Conservation (phyloP, 768 basidiomycete species). For the Calocybe cyanea region DNA sequence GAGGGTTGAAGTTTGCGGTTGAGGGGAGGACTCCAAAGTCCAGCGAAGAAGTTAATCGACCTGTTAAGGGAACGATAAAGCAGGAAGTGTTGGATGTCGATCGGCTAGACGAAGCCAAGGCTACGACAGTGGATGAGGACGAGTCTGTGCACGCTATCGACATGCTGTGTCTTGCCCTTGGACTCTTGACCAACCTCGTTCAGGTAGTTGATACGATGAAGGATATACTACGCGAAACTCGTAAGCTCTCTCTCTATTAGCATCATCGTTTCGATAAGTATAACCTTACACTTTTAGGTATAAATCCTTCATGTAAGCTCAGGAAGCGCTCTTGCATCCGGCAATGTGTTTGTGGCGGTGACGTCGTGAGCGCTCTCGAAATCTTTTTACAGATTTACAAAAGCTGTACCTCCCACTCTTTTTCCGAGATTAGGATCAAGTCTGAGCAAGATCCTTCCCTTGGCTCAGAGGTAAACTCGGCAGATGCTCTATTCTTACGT, state of each 20-base stretch:
- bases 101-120: slow-evolving; percentile 1
- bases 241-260: slow-evolving; percentile 38
- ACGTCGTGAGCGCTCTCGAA: slow-evolving; percentile 41
- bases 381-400: slow-evolving; percentile 49
- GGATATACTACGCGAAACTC: slow-evolving; percentile 38
- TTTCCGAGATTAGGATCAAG: slow-evolving; percentile 14
- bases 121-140: slow-evolving; percentile 17
- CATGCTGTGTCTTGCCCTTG: slow-evolving; percentile 69
- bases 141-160: slow-evolving; percentile 50
- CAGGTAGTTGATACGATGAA: slow-evolving; percentile 53
- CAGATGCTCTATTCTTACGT: slow-evolving; percentile 53
- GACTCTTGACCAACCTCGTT: slow-evolving; percentile 72
- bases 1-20: slow-evolving; percentile 1
- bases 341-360: slow-evolving; percentile 45
- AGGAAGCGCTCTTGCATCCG: slow-evolving; percentile 44
- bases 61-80: slow-evolving; percentile 16
- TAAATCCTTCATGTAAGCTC: slow-evolving; percentile 49
- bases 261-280: background rate
- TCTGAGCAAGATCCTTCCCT: slow-evolving; percentile 14
- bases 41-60: slow-evolving; percentile 5
- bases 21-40: slow-evolving; percentile 8
- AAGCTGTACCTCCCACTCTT: slow-evolving; percentile 23
- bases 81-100: slow-evolving; percentile 8
- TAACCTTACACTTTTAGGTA: slow-evolving; percentile 30
- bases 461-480: slow-evolving; percentile 11